Evolutionary conservation across 2,329 filamentous ascomycete genomes (phyloP), one percentile per base, ranked within the genome.

Genomic region (Teratosphaeria nubilosa): DNA sequence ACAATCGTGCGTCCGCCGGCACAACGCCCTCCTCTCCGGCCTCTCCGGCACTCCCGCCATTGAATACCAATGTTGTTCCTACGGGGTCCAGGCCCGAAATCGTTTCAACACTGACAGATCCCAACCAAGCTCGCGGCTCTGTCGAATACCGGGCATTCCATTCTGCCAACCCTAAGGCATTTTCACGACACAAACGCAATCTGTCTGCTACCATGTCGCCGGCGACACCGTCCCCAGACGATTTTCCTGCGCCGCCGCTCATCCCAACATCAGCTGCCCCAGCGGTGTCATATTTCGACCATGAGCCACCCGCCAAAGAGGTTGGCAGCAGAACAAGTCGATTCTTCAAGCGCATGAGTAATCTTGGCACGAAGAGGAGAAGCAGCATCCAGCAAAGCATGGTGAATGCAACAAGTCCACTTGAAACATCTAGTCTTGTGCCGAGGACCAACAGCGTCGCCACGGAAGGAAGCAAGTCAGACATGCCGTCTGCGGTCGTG

Each of bases 291-390:
- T 72, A 71, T 24, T 65, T 67, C 48, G 74, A 74, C n/a, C 77
- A 78, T 54, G 84, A 78, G 71, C 81, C 74, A 53, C 55, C 61
- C 57, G 58, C 59, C 53, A 64, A 65, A 58, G 64, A 63, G 69
- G 20, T n/a, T 5, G 77, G 75, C 52, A 81, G 74, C 62, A 78
- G 79, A 66, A 82, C 81, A 60, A 85, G 78, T 65, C 80, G 86
- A 30, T 78, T 88, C 64, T 79, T 88, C 68, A 83, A 84, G 66
- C 80, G 85, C 57, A 85, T 88, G 82, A 72, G 69, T 63, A 69
- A 65, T 51, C 55, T 73, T 54, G 66, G 68, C 27, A 63, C 62
- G 4, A 76, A 74, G 61, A 59, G 53, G 50, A 11, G 54, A 31
- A 59, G 54, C 22, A 41, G 57, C 30, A 37, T 34, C 27, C 57